Evolutionary conservation across 2,329 filamentous ascomycete species (phyloP).

Genomic region (Sporothrix curviconia): DNA sequence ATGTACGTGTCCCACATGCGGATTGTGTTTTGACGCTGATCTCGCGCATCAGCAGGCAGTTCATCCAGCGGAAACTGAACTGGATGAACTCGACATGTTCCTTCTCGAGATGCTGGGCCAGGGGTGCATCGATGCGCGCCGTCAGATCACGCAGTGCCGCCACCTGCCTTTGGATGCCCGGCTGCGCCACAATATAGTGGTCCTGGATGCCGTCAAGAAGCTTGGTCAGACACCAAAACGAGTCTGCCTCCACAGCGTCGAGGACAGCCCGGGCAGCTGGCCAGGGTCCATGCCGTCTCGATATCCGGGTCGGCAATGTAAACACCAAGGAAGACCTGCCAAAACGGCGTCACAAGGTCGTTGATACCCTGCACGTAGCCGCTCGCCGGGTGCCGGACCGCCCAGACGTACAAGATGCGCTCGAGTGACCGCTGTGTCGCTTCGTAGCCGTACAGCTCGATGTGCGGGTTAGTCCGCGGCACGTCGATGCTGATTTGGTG

Average conservation of each 20-base stretch:
- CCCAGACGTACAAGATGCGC: conserved; percentile 94
- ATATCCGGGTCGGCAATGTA: conserved; percentile 95
- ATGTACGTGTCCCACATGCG: conserved; percentile 99
- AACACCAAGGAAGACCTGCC: conserved; percentile 90
- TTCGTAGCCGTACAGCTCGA: conserved; percentile 91
- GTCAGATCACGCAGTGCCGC: conserved; percentile 83
- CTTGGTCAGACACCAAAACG: conserved; percentile 97
- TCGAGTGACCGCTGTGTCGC: conserved; percentile 92
- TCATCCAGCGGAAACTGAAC: conserved; percentile 99
- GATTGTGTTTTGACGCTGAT: conserved; percentile 95
- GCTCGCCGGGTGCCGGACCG: conserved; percentile 91
- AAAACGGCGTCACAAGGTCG: conserved; percentile 94
- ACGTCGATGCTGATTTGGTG: conserved; percentile 99
- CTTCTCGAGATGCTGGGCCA: conserved; percentile 82
- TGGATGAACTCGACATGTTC: conserved; percentile 98
- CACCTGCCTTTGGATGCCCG: conserved; percentile 92
- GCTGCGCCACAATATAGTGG: conserved; percentile 97
- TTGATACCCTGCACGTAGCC: conserved; percentile 99
- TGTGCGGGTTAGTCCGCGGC: conserved; percentile 89
- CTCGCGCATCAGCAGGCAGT: conserved; percentile 95
- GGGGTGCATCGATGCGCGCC: conserved; percentile 72
- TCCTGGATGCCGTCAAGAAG: conserved; percentile 98
- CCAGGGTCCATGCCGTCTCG: conserved; percentile 92
- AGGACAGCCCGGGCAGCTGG: conserved; percentile 85
- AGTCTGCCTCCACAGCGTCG: conserved; percentile 94